Base-by-base conservation (phyloP, 805 yeast species). In the Pichia membranifaciens region DNA sequence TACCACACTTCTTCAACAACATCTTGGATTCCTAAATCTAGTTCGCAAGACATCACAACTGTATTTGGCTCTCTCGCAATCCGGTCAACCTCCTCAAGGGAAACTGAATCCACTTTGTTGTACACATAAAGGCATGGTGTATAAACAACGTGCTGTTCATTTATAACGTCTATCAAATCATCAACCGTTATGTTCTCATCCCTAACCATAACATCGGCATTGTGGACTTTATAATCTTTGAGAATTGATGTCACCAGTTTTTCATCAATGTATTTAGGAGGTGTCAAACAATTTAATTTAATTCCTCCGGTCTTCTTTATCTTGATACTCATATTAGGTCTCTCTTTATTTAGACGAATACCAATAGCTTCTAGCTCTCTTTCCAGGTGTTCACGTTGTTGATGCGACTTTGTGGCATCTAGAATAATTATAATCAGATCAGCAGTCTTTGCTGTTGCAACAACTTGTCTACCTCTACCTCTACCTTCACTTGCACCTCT, bases 401-500 rank as follows among this genome's bases (percentile, higher is more conserved):
- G 89, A 25, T 81, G 82, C 25, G 95, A 87, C 64, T 93, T 93
- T 2, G 99, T 91, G 1, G 98, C 96, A 68, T 91, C 99, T 54
- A 91, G 69, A 47, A 91, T 89, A 96, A 91, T 93, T 60, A 91
- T 69, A 51, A 91, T 83, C 60, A 91, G 70, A 61, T 93, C 98
- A 0, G 96, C 89, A 0, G 98, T 91, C 64, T 93, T 84, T 0
- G 97, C 96, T 0, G 96, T 93, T 2, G 98, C 85, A 54, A 91
- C 90, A 37, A 93, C 98, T 65, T 93, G 98, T 58, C 96, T 77
- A 48, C 98, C 98, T 66, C 99, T 80, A 58, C 99, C 99, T 66
- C 90, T 90, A 59, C 98, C 98, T 62, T 87, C 96, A 32, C 95
- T 76, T 4, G 98, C 98, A 38, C 98, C 98, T 63, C 87, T 87